These are phyloP conservation scores for Grigorovia yakushimaensis DNA, from an alignment of 805 yeast genomes.

Conservation along the genomic window DNA sequence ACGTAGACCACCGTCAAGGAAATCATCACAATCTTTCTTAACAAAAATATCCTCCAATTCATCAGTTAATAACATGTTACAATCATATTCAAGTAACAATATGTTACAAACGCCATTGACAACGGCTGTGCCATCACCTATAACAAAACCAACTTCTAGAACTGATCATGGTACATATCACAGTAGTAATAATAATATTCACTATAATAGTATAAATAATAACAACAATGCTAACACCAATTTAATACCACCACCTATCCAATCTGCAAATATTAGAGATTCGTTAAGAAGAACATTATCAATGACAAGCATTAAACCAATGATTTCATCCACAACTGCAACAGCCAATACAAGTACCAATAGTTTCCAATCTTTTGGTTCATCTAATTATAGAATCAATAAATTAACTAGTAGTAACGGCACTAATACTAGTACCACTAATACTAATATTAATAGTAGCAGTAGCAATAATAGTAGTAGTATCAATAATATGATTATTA, in stretches of 20 bases:
- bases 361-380: background rate
- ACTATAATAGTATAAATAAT: background rate
- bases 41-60: background rate
- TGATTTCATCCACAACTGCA: background rate
- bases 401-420: background rate
- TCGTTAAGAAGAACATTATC: constrained; percentile 21
- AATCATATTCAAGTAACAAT: background rate
- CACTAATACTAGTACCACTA: background rate
- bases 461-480: background rate
- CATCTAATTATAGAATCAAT: constrained; percentile 1
- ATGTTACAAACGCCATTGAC: background rate
- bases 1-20: constrained; percentile 4
- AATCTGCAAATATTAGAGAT: constrained; percentile 10
- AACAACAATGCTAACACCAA: background rate
- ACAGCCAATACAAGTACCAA: background rate
- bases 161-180: background rate
- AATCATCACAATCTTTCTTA: constrained; percentile 2
- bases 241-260: background rate
- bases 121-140: background rate
- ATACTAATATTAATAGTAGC: background rate
- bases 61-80: background rate
- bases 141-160: background rate
- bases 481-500: background rate
- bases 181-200: background rate
- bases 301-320: constrained; percentile 6